Conservation (phyloP, 78 protist species). For the Polysphondylium violaceum region DNA sequence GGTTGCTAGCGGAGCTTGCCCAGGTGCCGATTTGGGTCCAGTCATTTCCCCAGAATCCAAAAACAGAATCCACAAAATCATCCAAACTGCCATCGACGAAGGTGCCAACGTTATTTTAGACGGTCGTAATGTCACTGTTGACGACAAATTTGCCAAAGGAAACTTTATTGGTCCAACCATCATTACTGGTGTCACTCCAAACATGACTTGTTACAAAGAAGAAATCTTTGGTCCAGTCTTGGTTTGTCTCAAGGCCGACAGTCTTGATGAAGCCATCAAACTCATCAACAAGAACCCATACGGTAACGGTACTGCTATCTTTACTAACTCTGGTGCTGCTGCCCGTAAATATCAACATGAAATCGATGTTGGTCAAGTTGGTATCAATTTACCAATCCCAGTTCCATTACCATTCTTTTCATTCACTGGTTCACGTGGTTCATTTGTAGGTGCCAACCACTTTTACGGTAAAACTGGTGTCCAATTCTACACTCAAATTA, state of each 20-base stretch:
- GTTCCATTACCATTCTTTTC: slow-evolving; percentile 98
- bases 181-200: slow-evolving; percentile 87
- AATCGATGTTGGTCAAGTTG: slow-evolving; percentile 95
- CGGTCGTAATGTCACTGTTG: slow-evolving; percentile 90
- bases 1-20: slow-evolving; percentile 63
- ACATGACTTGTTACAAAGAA: slow-evolving; percentile 91
- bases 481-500: slow-evolving; percentile 93
- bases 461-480: slow-evolving; percentile 96
- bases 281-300: slow-evolving; percentile 96
- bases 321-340: slow-evolving; percentile 96
- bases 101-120: slow-evolving; percentile 94
- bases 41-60: slow-evolving; percentile 91
- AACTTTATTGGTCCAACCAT: slow-evolving; percentile 97
- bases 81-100: slow-evolving; percentile 83
- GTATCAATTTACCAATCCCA: slow-evolving; percentile 98
- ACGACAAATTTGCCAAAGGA: slow-evolving; percentile 87
- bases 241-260: slow-evolving; percentile 84
- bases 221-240: slow-evolving; percentile 98
- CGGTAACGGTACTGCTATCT: slow-evolving; percentile 99
- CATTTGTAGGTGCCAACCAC: slow-evolving; percentile 93
- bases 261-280: slow-evolving; percentile 97
- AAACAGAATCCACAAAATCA: slow-evolving; percentile 84
- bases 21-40: slow-evolving; percentile 94
- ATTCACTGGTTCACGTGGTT: slow-evolving; percentile 95
- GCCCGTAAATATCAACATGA: slow-evolving; percentile 95